phyloP scores from a whole-genome alignment of 495 filamentous ascomycete genomes.

The Penicillium pulvis region DNA sequence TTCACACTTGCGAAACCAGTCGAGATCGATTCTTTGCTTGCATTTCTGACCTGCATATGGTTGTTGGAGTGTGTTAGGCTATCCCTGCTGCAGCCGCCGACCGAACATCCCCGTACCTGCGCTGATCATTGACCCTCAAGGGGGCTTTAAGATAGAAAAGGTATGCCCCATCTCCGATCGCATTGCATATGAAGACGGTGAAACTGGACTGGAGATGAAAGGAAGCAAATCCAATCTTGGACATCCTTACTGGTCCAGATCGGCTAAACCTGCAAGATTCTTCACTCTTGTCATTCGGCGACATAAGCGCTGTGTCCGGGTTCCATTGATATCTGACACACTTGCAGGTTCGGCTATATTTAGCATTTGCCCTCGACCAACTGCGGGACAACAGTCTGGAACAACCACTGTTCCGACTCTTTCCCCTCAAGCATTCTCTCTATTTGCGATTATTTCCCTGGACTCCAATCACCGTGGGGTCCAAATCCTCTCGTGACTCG shows the following conservation, averaged over 20 bases:
- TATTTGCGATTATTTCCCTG: conserved; percentile 2
- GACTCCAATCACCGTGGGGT: conserved; percentile 17
- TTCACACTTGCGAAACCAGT: conserved; percentile 15
- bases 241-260: background rate
- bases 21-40: conserved; percentile 7
- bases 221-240: background rate
- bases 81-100: conserved; percentile 3
- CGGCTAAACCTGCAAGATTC: background rate
- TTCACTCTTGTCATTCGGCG: conserved; percentile 2
- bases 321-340: conserved; percentile 35
- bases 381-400: conserved; percentile 31
- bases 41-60: conserved; percentile 3
- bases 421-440: conserved; percentile 12
- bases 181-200: conserved; percentile 6
- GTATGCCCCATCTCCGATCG: conserved; percentile 20
- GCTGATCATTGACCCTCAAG: conserved; percentile 17
- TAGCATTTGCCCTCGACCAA: conserved; percentile 38
- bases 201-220: conserved; percentile 4
- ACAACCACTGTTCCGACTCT: conserved; percentile 23
- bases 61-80: background rate
- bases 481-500: conserved; percentile 17
- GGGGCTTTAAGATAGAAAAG: conserved; percentile 6
- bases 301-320: conserved; percentile 28
- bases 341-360: conserved; percentile 42
- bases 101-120: background rate